Base-by-base conservation (phyloP, 345 rosid genomes). In the Capsella bursapastoris region DNA sequence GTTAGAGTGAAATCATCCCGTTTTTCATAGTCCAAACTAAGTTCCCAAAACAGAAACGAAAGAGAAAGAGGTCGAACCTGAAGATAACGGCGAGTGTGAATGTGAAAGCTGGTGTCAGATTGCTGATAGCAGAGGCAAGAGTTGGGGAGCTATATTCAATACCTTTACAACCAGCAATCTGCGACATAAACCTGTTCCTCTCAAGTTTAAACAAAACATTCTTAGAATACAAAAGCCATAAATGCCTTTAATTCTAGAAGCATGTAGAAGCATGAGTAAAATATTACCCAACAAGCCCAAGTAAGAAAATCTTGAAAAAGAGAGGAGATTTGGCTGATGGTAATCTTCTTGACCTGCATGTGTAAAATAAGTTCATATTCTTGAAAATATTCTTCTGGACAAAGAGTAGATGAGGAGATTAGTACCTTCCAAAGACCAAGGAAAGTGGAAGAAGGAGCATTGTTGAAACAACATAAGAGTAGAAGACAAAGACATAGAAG, bases 401-500 rank as follows among this genome's bases (percentile, higher is more conserved):
- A 35, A 59, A 38, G 53, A 43, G 38, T 40, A 3, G 22, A 2
- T 16, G 32, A 51, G 3, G 66, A 57, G 35, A 74, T 55, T 8
- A 38, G 64, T 49, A 80, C 80, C 83, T 75, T n/a, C 29, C 37
- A 4, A 28, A 72, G 69, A 72, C 4, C 2, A 62, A 13, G 6
- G 62, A 62, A 12, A 72, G 31, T 29, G 81, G 82, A 53, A 82
- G 66, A 16, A 79, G 68, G 18, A 35, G 63, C 52, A 73, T 65
- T 3, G 82, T 66, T 7, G 76, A 68, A 15, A 82, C 38, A 12
- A 35, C 72, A 22, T 62, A 75, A 48, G 71, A 25, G 69, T 80
- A 84, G 9, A 77, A 44, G 41, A 80, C 29, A 67, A 72, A 84
- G 71, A 78, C 71, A 57, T 76, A 74, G 68, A 70, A 68, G 78